Percentiles rank a stretch among this genome's conserved stretches.
Evolutionary conservation across 2,329 filamentous ascomycete genomes (phyloP).

Genomic region (Colletotrichum musae): DNA sequence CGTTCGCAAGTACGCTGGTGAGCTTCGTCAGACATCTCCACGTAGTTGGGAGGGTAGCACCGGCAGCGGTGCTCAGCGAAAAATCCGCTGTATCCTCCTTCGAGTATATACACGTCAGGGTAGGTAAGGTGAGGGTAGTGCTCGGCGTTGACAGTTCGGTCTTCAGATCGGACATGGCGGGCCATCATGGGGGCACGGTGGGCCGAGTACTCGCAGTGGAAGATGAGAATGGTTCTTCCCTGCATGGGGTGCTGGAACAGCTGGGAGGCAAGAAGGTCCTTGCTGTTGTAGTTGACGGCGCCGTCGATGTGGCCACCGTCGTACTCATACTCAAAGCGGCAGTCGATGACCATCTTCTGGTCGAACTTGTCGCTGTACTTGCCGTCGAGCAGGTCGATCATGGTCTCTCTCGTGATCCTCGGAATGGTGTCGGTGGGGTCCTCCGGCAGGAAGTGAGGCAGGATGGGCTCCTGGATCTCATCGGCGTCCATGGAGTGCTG

Average conservation of each 20-base stretch:
- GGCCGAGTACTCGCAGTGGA: slow-evolving; percentile 99
- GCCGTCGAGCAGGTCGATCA: slow-evolving; percentile 90
- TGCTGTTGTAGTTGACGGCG: slow-evolving; percentile 97
- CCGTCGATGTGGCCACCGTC: slow-evolving; percentile 95
- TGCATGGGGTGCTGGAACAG: slow-evolving; percentile 80
- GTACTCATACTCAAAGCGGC: slow-evolving; percentile 98
- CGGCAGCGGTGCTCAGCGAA: slow-evolving; percentile 83
- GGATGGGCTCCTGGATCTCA: slow-evolving; percentile 77
- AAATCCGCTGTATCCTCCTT: slow-evolving; percentile 96
- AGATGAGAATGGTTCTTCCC: slow-evolving; percentile 85
- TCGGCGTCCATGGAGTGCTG: slow-evolving; percentile 89
- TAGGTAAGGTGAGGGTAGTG: slow-evolving; percentile 92
- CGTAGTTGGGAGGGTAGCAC: slow-evolving; percentile 95
- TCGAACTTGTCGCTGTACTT: slow-evolving; percentile 83
- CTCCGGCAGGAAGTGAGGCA: slow-evolving; percentile 88
- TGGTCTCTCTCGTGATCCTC: slow-evolving; percentile 84
- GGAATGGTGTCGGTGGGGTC: slow-evolving; percentile 89
- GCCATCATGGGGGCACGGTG: slow-evolving; percentile 98
- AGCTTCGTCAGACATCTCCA: slow-evolving; percentile 94
- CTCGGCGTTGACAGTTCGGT: slow-evolving; percentile 88
- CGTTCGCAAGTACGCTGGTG: slow-evolving; percentile 95
- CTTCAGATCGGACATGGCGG: slow-evolving; percentile 89
- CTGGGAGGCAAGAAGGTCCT: slow-evolving; percentile 84
- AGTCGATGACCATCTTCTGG: slow-evolving; percentile 91
- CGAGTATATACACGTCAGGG: slow-evolving; percentile 96